A percentile compares a stretch with the other conserved stretches of the same genome.
Conservation (phyloP, 2,329 filamentous ascomycete species). For the Claviceps arundinis region DNA sequence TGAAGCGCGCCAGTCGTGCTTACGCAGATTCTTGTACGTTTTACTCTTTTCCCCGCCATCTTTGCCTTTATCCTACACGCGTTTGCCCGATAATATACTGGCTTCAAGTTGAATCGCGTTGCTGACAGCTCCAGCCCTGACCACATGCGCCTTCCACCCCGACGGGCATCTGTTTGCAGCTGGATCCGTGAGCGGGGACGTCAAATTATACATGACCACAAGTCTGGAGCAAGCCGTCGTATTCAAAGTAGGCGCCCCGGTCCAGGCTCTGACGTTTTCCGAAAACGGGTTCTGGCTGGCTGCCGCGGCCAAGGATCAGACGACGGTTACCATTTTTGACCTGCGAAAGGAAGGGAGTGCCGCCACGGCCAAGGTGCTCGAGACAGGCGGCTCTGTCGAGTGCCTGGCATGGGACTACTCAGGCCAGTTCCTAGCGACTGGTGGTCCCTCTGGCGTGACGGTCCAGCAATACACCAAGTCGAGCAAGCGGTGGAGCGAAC, state of each 20-base stretch:
- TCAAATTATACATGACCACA: slow-evolving; percentile 83
- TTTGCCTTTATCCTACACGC: not conserved
- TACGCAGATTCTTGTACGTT: slow-evolving; percentile 67
- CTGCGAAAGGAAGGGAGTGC: slow-evolving; percentile 81
- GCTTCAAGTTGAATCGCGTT: not conserved
- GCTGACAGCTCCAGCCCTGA: slow-evolving; percentile 42
- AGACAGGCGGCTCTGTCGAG: slow-evolving; percentile 66
- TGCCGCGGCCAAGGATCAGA: slow-evolving; percentile 63
- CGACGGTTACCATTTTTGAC: slow-evolving; percentile 76
- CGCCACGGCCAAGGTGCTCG: slow-evolving; percentile 69
- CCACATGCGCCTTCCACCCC: slow-evolving; percentile 77
- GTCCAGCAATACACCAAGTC: slow-evolving; percentile 85
- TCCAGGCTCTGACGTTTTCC: slow-evolving; percentile 72
- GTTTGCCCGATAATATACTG: not conserved
- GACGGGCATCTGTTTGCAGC: slow-evolving; percentile 90
- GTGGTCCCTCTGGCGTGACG: slow-evolving; percentile 65
- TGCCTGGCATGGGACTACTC: slow-evolving; percentile 85
- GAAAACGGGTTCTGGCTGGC: slow-evolving; percentile 97
- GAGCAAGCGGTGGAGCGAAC: slow-evolving; percentile 80
- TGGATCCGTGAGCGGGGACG: slow-evolving; percentile 64
- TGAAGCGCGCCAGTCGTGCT: slow-evolving; percentile 61
- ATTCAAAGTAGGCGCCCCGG: slow-evolving; percentile 55
- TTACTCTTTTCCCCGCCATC: not conserved
- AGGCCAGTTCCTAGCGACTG: slow-evolving; percentile 79
- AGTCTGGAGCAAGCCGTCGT: slow-evolving; percentile 63